A percentile compares a stretch with the other conserved stretches of the same genome.
Evolutionary conservation across 2,329 filamentous ascomycete species (phyloP).

Genomic region (Ascochyta lentis): DNA sequence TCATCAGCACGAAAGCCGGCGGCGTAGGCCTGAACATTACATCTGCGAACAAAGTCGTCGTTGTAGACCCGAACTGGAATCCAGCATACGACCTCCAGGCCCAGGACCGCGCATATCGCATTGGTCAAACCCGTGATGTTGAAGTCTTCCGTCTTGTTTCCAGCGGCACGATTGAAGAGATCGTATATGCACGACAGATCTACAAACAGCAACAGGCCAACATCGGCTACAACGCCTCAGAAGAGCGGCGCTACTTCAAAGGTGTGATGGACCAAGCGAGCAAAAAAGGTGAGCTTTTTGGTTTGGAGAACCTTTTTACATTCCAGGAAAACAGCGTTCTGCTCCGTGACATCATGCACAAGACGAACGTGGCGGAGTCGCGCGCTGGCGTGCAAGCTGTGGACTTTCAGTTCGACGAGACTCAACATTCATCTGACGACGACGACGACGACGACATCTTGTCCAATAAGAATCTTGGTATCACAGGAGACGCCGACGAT

Average conservation of each 20-base stretch:
- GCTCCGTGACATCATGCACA: constrained; percentile 95
- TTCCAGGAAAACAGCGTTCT: constrained; percentile 81
- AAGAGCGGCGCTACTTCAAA: constrained; percentile 92
- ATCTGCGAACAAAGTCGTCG: constrained; percentile 96
- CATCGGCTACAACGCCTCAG: constrained; percentile 92
- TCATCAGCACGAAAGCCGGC: constrained; percentile 92
- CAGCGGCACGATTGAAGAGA: constrained; percentile 93
- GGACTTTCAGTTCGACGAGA: constrained; percentile 66
- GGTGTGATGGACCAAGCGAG: constrained; percentile 85
- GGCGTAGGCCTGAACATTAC: constrained; percentile 96
- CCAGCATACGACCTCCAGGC: constrained; percentile 93
- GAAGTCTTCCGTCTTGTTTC: constrained; percentile 94
- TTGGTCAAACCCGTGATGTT: constrained; percentile 90
- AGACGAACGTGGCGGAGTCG: constrained; percentile 95
- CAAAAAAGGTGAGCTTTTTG: constrained; percentile 93
- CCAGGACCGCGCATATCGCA: constrained; percentile 94
- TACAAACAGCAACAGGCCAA: constrained; percentile 99
- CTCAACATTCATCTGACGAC: constrained; percentile 32
- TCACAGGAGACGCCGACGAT: constrained; percentile 31
- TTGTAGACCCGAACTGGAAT: constrained; percentile 98
- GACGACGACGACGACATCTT: constrained; percentile 34
- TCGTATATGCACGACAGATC: constrained; percentile 94
- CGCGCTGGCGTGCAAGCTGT: constrained; percentile 81
- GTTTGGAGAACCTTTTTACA: constrained; percentile 82
- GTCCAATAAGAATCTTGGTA: constrained; percentile 36